A percentile compares a stretch with the other conserved stretches of the same genome.
Evolutionary conservation across 148 eudicot species (phyloP).

Genomic region (Linanthus parryae): DNA sequence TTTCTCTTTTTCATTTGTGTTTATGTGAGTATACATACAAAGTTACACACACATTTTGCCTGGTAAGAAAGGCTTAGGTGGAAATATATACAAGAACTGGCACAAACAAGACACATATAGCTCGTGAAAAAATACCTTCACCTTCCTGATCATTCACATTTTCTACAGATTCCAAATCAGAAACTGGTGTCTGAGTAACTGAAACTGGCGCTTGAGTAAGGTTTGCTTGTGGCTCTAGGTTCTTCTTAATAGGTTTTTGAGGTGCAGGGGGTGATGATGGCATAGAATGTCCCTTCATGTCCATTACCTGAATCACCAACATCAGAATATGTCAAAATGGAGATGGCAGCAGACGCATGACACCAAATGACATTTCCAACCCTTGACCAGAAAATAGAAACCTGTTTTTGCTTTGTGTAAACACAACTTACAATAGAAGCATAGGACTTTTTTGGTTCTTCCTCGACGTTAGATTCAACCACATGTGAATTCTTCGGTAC

Average conservation of each 20-base stretch:
- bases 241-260: conserved; percentile 35
- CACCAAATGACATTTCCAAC: conserved; percentile 2
- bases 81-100: background rate
- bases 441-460: conserved; percentile 62
- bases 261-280: conserved; percentile 30
- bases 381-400: background rate
- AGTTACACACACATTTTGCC: background rate
- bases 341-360: background rate
- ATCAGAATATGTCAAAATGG: conserved; percentile 2
- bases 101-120: too few species aligned
- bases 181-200: conserved; percentile 18
- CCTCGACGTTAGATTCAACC: conserved; percentile 39
- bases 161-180: conserved; percentile 30
- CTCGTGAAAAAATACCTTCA: conserved; percentile 33
- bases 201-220: conserved; percentile 21
- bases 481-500: conserved; percentile 26
- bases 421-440: conserved; percentile 73
- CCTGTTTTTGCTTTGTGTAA: background rate
- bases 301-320: conserved; percentile 45
- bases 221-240: conserved; percentile 30
- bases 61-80: background rate
- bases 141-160: conserved; percentile 42
- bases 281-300: conserved; percentile 39
- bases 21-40: background rate
- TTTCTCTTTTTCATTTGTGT: too few species aligned